These are phyloP conservation scores for Xylariaceae sp. DNA, from an alignment of 2,329 filamentous ascomycete species.

Conservation along the genomic window DNA sequence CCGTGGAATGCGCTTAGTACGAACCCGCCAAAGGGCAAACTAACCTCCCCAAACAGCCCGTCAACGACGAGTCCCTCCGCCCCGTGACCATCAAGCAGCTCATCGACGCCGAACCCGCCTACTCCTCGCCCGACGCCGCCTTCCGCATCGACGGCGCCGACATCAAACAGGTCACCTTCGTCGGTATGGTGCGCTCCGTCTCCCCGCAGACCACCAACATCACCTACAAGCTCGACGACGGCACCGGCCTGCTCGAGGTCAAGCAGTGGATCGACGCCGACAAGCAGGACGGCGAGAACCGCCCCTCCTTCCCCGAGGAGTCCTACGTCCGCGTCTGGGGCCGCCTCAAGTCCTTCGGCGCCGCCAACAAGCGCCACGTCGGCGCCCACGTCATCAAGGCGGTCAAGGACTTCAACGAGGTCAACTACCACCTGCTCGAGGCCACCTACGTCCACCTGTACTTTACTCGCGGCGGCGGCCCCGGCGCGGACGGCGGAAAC, in stretches of 20 bases:
- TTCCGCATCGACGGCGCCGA: slow-evolving; percentile 79
- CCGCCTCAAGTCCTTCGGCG: slow-evolving; percentile 73
- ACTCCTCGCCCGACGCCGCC: slow-evolving; percentile 66
- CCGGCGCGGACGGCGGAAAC: slow-evolving; percentile 32
- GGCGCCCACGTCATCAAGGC: slow-evolving; percentile 76
- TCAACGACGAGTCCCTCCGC: slow-evolving; percentile 80
- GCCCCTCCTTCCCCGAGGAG: slow-evolving; percentile 61
- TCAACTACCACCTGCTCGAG: slow-evolving; percentile 89
- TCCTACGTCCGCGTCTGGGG: slow-evolving; percentile 84
- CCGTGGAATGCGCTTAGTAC: too few species aligned
- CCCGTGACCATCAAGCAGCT: slow-evolving; percentile 96
- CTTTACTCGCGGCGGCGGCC: slow-evolving; percentile 62
- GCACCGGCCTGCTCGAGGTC: slow-evolving; percentile 86
- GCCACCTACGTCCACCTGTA: slow-evolving; percentile 83
- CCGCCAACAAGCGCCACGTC: slow-evolving; percentile 70
- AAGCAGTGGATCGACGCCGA: slow-evolving; percentile 78
- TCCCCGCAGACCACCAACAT: slow-evolving; percentile 85
- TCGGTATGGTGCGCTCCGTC: slow-evolving; percentile 87
- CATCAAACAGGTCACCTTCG: slow-evolving; percentile 73
- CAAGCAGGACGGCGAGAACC: slow-evolving; percentile 39
- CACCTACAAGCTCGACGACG: slow-evolving; percentile 91
- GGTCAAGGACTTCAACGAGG: slow-evolving; percentile 82
- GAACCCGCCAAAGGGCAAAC: too few species aligned
- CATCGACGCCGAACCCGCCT: slow-evolving; percentile 64
- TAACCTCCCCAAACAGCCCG: slow-evolving; percentile 38